These are phyloP conservation scores for Xylaria sp. DNA, from an alignment of 2,329 filamentous ascomycete genomes.

Conservation along the genomic window DNA sequence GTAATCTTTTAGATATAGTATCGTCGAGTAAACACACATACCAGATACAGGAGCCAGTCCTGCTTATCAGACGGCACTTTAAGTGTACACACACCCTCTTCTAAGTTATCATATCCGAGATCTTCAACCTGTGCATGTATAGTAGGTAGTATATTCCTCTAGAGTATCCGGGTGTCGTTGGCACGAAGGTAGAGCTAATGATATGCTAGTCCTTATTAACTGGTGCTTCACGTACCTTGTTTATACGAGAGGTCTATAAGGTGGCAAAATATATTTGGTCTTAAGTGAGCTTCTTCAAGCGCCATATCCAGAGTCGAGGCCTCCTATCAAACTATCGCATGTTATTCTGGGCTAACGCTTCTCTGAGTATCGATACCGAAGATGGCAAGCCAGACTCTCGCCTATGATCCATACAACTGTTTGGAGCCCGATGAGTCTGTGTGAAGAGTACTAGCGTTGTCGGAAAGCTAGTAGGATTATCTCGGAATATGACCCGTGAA, in stretches of 20 bases:
- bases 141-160: not conserved
- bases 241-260: too few species aligned
- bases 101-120: constrained; percentile 34
- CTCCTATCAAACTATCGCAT: not conserved
- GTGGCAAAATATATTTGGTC: too few species aligned
- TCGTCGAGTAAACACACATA: not conserved
- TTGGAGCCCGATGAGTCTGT: not conserved
- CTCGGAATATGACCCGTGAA: not conserved
- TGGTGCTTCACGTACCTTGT: too few species aligned
- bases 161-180: not conserved
- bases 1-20: not conserved
- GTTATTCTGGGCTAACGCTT: not conserved
- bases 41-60: not conserved
- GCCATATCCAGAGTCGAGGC: not conserved
- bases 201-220: not conserved
- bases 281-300: not conserved
- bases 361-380: not conserved
- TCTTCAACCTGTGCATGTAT: not conserved
- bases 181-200: not conserved
- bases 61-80: not conserved
- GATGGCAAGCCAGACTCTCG: not conserved
- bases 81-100: constrained; percentile 37
- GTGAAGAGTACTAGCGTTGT: not conserved
- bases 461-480: not conserved
- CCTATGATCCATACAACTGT: not conserved